These are phyloP conservation scores for Ophiostoma himal-ulmi DNA, from an alignment of 2,329 filamentous ascomycete species.

Conservation along the genomic window DNA sequence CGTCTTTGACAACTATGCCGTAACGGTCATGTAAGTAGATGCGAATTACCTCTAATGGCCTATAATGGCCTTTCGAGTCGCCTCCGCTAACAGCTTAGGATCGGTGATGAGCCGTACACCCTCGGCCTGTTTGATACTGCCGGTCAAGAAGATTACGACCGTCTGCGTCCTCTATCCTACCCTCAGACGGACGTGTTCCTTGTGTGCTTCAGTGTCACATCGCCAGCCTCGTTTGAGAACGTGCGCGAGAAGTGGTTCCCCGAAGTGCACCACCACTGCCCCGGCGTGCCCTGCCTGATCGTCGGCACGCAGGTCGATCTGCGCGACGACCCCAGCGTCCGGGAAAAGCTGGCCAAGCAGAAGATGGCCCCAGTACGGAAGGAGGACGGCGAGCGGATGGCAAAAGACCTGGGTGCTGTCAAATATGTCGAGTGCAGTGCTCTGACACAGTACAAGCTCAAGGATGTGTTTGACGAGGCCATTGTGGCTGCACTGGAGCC, in stretches of 20 bases:
- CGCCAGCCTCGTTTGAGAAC: slow-evolving; percentile 97
- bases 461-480: slow-evolving; percentile 99
- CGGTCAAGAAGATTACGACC: slow-evolving; percentile 98
- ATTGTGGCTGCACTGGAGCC: slow-evolving; percentile 86
- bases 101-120: slow-evolving; percentile 97
- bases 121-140: slow-evolving; percentile 97
- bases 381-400: slow-evolving; percentile 93
- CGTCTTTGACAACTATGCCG: slow-evolving; percentile 99
- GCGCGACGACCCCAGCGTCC: slow-evolving; percentile 77
- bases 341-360: slow-evolving; percentile 89
- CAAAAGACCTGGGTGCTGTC: slow-evolving; percentile 92
- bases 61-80: background rate
- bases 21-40: slow-evolving; percentile 90
- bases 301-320: slow-evolving; percentile 97
- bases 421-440: slow-evolving; percentile 99
- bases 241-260: slow-evolving; percentile 99
- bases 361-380: slow-evolving; percentile 91
- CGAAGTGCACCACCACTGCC: slow-evolving; percentile 97
- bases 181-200: slow-evolving; percentile 98
- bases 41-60: background rate
- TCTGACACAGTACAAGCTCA: slow-evolving; percentile 94
- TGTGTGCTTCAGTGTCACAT: slow-evolving; percentile 97
- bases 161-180: slow-evolving; percentile 91
- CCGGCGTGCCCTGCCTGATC: slow-evolving; percentile 93
- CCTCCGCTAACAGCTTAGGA: slow-evolving; percentile 55